These are phyloP conservation scores for Metarhizium anisopliae DNA, from an alignment of 2,329 filamentous ascomycete species.

Conservation along the genomic window DNA sequence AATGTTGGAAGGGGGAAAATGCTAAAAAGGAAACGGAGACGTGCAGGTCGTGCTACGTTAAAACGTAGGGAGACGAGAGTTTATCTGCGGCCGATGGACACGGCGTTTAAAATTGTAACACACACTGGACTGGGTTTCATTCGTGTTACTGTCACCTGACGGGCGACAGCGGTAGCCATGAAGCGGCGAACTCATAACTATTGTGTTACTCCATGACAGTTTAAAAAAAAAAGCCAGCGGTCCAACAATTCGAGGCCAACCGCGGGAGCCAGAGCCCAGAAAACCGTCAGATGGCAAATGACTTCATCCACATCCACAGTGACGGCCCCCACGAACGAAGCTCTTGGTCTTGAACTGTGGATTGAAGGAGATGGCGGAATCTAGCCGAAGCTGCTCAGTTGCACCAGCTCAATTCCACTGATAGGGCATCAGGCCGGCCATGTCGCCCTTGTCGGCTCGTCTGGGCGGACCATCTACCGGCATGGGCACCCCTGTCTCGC, in stretches of 20 bases:
- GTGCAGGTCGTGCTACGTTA: no score
- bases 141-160: no score
- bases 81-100: background rate
- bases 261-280: background rate
- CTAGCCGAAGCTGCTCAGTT: background rate
- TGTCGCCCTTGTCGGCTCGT: background rate
- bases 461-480: conserved; percentile 2
- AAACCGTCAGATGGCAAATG: background rate
- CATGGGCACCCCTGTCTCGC: background rate
- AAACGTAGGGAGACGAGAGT: background rate
- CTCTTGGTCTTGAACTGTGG: background rate
- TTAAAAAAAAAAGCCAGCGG: no score
- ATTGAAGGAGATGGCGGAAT: background rate
- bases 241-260: background rate
- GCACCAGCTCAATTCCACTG: background rate
- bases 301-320: background rate
- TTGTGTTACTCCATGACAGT: no score
- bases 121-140: no score
- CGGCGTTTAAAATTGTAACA: no score
- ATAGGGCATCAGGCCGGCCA: no score
- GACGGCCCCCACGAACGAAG: background rate
- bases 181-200: no score
- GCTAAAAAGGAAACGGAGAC: no score
- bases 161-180: no score
- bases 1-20: background rate